Evolutionary conservation across 148 eudicot species (phyloP).

Genomic region (Selenicereus undatus): DNA sequence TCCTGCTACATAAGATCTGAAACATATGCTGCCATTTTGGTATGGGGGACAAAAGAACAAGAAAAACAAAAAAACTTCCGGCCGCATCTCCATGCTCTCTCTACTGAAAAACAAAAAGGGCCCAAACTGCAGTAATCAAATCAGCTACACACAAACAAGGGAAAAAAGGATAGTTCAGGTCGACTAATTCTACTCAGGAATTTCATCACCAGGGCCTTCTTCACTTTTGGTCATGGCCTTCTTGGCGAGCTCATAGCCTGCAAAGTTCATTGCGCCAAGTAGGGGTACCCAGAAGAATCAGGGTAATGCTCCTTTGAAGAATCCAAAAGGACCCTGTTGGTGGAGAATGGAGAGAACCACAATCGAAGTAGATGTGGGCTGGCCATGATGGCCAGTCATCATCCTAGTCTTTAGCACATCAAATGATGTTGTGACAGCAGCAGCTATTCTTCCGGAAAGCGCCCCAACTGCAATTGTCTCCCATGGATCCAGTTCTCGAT

Average conservation of each 20-base stretch:
- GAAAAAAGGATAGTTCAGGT: neutral
- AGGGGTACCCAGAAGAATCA: conserved; percentile 96
- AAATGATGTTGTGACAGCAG: conserved; percentile 85
- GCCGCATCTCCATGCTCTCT: conserved; percentile 21
- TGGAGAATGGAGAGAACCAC: conserved; percentile 71
- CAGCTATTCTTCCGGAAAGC: conserved; percentile 82
- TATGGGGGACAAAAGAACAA: too few relatives aligned
- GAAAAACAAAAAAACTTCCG: conserved; percentile 5
- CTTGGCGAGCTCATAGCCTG: conserved; percentile 85
- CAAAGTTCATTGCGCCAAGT: conserved; percentile 89
- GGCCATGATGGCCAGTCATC: conserved; percentile 91
- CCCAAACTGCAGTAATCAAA: conserved; percentile 13
- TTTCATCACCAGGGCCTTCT: conserved; percentile 39
- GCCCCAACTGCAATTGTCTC: conserved; percentile 96
- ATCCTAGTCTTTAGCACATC: conserved; percentile 89
- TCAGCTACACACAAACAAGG: conserved; percentile 19
- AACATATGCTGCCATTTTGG: too few relatives aligned
- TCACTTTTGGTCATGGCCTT: conserved; percentile 70
- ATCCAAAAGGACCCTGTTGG: conserved; percentile 77
- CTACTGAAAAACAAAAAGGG: conserved; percentile 14
- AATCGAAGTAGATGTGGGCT: conserved; percentile 48
- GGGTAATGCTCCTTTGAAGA: conserved; percentile 89
- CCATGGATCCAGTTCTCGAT: conserved; percentile 91
- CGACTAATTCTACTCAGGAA: conserved; percentile 24
- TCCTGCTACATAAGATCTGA: too few relatives aligned